These are phyloP conservation scores for Leccinum olivaceopallidum DNA, from an alignment of 768 basidiomycete genomes.

Conservation along the genomic window DNA sequence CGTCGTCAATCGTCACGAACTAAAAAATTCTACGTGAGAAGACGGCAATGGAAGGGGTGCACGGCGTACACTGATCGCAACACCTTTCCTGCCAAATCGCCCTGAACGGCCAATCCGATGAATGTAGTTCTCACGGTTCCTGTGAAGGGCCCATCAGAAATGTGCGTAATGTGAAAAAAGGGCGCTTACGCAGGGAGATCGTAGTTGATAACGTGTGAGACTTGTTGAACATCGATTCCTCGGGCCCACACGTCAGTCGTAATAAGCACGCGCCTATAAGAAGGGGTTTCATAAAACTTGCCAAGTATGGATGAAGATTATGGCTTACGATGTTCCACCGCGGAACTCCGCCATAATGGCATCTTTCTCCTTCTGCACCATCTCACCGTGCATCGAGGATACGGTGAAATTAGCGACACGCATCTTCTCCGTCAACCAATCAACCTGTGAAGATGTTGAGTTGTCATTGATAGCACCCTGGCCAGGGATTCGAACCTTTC, in stretches of 20 bases:
- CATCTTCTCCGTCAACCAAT: slow-evolving; percentile 99
- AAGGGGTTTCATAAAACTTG: slow-evolving; percentile 3
- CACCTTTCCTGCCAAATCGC: slow-evolving; percentile 98
- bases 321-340: slow-evolving; percentile 80
- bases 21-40: slow-evolving; percentile 34
- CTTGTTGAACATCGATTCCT: slow-evolving; percentile 98
- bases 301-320: background rate
- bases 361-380: slow-evolving; percentile 94
- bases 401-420: slow-evolving; percentile 98
- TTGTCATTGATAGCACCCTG: background rate
- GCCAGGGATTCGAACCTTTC: slow-evolving; percentile 65
- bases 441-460: slow-evolving; percentile 56
- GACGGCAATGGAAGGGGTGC: slow-evolving; percentile 5
- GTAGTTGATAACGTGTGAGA: slow-evolving; percentile 96
- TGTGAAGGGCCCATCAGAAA: slow-evolving; percentile 33
- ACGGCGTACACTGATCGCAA: slow-evolving; percentile 90
- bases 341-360: slow-evolving; percentile 98
- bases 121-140: slow-evolving; percentile 98
- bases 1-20: slow-evolving; percentile 95
- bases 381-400: slow-evolving; percentile 94
- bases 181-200: slow-evolving; percentile 82
- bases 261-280: slow-evolving; percentile 83
- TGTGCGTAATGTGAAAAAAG: slow-evolving; percentile 1
- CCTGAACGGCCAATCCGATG: slow-evolving; percentile 99
- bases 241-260: slow-evolving; percentile 98